Percentiles rank a stretch among this genome's conserved stretches.
These are phyloP conservation scores for Fusarium lyarnte DNA, from an alignment of 2,329 filamentous ascomycete species.

Conservation along the genomic window DNA sequence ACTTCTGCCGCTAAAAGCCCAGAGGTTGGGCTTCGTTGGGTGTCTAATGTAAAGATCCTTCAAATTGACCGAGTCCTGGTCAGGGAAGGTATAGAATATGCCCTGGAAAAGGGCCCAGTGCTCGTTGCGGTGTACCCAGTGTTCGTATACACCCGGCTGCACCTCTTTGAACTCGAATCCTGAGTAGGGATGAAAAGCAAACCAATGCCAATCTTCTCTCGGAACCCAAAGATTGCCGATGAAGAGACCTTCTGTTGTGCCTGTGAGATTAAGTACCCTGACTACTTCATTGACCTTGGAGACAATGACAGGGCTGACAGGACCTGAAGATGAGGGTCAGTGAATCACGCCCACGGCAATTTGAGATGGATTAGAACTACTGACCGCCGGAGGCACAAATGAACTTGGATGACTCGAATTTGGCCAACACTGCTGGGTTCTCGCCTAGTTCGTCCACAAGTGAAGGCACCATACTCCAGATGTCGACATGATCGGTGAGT, in stretches of 20 bases:
- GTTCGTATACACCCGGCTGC: conserved; percentile 44
- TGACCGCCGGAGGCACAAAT: conserved; percentile 44
- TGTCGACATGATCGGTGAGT: conserved; percentile 49
- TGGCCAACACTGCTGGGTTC: conserved; percentile 45
- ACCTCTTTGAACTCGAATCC: conserved; percentile 49
- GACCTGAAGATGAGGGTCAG: conserved; percentile 4
- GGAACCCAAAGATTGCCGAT: conserved; percentile 45
- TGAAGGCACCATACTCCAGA: conserved; percentile 52
- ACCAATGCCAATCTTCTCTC: conserved; percentile 47
- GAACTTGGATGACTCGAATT: conserved; percentile 47
- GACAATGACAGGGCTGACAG: conserved; percentile 42
- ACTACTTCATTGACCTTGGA: conserved; percentile 47
- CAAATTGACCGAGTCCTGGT: conserved; percentile 42
- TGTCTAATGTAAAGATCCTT: conserved; percentile 46
- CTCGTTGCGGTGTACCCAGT: conserved; percentile 47
- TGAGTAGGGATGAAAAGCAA: conserved; percentile 47
- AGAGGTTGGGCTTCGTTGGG: conserved; percentile 42
- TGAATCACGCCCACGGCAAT: background rate
- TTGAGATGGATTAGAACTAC: background rate
- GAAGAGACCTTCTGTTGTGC: conserved; percentile 49
- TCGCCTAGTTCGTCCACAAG: conserved; percentile 48
- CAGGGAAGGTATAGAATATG: conserved; percentile 48
- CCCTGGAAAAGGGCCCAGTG: conserved; percentile 27
- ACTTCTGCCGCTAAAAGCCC: conserved; percentile 45
- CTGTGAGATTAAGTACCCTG: conserved; percentile 47